Evolutionary conservation across 2,329 filamentous ascomycete genomes (phyloP), one percentile per base, ranked within the genome.

Genomic region (Xylaria sp.): DNA sequence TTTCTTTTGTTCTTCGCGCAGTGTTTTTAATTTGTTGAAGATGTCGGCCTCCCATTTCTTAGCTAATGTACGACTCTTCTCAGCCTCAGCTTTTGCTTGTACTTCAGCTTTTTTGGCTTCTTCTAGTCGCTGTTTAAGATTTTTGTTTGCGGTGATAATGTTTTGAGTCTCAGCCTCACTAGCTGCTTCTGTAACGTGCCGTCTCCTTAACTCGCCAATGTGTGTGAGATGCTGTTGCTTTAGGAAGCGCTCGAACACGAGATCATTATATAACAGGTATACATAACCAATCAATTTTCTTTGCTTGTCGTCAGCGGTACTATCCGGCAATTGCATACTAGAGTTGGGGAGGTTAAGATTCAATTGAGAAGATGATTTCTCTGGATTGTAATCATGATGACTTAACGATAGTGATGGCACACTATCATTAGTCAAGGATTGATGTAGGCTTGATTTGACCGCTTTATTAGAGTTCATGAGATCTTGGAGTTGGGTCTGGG

Each of bases 111-210:
- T 89, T 74, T 92, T 92, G 1, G 91, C 89, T 64, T 93, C 92
- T 64, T 92, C 89, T 8, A 93, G 85, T 61, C 92, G 90, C 63
- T 88, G 88, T 77, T 91, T 93, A 34, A 95, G 81, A 21, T 88
- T 89, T 19, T 92, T 89, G 76, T 94, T 95, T 19, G 87, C 89
- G 73, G 93, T 91, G 71, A 95, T 88, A 3, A 96, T 81, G 61
- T 94, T 93, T 72, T 95, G 92, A 1, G 91, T 93, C 76, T 96
- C 92, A 0, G 93, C 92, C 77, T 95, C 93, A 0, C 89, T 91
- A 1, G 92, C 91, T 7, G 92, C 92, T 77, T 94, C 91, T 71
- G 88, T 88, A 71, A 95, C 88, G 67, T 93, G 90, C 69, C 90
- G 89, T 14, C 92, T 86, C 72, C 92, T 90, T 50, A 96, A 81